Percentiles rank a stretch among this genome's conserved stretches.
phyloP scores from a whole-genome alignment of 306 rosid genomes.

The Gleditsia sinensis region DNA sequence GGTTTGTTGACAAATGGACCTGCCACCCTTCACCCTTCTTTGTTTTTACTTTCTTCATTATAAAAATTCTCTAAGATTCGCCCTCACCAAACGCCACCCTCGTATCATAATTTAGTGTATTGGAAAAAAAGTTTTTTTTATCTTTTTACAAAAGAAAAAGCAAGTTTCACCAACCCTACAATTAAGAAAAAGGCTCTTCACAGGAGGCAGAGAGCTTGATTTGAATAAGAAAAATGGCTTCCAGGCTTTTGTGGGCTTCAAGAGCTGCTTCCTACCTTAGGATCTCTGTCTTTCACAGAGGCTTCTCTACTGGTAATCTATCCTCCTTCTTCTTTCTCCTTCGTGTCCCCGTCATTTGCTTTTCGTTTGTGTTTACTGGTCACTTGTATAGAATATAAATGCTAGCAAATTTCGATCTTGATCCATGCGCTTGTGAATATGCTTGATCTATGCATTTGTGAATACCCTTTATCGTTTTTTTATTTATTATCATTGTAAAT shows the following conservation, averaged over 20 bases:
- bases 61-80: background rate
- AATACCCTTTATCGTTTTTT: background rate
- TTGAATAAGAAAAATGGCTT: constrained; percentile 53
- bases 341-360: background rate
- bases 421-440: constrained; percentile 22
- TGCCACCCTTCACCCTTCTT: background rate
- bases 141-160: no score
- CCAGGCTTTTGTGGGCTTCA: constrained; percentile 76
- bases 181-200: background rate
- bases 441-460: constrained; percentile 33
- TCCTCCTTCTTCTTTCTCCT: background rate
- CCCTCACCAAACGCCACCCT: background rate
- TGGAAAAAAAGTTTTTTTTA: no score
- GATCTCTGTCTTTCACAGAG: constrained; percentile 61
- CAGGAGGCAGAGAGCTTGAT: background rate
- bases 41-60: background rate
- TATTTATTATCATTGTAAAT: background rate
- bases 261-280: constrained; percentile 76
- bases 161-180: constrained; percentile 20
- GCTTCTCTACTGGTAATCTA: constrained; percentile 60
- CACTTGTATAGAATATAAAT: background rate
- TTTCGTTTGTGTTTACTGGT: constrained; percentile 1
- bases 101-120: no score
- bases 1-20: background rate
- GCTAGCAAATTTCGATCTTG: constrained; percentile 38